Evolutionary conservation across 129 eudicot genomes (phyloP).

Genomic region (Lonicera japonica): DNA sequence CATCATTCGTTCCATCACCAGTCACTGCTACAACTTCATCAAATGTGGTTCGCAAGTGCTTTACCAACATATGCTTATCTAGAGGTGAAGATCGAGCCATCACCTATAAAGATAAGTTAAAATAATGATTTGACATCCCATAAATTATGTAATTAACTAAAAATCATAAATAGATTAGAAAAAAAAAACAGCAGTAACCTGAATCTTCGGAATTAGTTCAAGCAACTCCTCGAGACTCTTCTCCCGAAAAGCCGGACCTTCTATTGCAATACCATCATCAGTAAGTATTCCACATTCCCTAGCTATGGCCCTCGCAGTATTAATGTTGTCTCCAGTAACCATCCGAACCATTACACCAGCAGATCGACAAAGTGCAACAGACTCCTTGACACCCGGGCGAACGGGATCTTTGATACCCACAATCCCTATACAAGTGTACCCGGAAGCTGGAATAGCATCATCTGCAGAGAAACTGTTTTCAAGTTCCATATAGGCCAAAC

Average conservation of each 20-base stretch:
- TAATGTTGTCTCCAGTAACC: slow-evolving; percentile 96
- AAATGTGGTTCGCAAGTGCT: slow-evolving; percentile 80
- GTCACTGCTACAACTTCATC: slow-evolving; percentile 92
- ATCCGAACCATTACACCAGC: slow-evolving; percentile 81
- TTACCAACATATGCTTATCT: slow-evolving; percentile 87
- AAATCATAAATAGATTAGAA: not conserved
- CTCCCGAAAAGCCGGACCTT: slow-evolving; percentile 90
- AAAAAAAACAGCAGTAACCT: slow-evolving; percentile 32
- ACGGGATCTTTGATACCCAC: slow-evolving; percentile 98
- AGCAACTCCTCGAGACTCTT: slow-evolving; percentile 63
- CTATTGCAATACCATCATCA: slow-evolving; percentile 81
- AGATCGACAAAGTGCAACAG: slow-evolving; percentile 87
- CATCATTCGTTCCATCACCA: slow-evolving; percentile 95
- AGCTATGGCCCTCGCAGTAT: slow-evolving; percentile 88
- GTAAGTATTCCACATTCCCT: slow-evolving; percentile 97
- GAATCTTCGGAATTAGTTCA: slow-evolving; percentile 72
- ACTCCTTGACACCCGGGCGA: slow-evolving; percentile 84
- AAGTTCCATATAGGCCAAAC: slow-evolving; percentile 72
- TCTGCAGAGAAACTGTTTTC: slow-evolving; percentile 47
- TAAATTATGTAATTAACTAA: not conserved
- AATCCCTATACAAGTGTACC: slow-evolving; percentile 77
- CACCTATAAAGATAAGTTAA: slow-evolving; percentile 31
- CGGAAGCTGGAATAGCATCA: slow-evolving; percentile 57
- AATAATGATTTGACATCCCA: not conserved
- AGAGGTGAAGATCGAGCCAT: slow-evolving; percentile 96